Evolutionary conservation across 805 yeast species (phyloP), one percentile per base, ranked within the genome.

Genomic region (Sugiyamaella lignohabitans): DNA sequence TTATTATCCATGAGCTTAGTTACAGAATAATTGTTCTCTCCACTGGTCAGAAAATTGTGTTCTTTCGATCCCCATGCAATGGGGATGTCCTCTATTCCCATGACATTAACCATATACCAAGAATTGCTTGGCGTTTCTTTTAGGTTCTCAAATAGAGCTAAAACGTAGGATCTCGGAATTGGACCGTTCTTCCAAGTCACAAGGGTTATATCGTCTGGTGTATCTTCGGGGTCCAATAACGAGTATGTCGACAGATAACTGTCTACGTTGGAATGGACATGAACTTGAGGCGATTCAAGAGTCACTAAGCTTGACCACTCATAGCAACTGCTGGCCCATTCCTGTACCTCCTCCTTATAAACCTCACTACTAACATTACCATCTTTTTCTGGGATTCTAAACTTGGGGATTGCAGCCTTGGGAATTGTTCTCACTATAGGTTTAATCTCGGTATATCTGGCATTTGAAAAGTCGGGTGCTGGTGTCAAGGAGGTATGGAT

Each of bases 261-360:
- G 38, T 58, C 58, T 10, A 49, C 48, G 11, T 30, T 16, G 10
- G 35, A 43, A n/a, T 40, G 35, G 3, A 42, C 30, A 8, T 38
- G 35, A 11, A 58, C 17, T 16, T 50, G 43, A 14, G 40, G 40
- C 4, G 61, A 51, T 8, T 40, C 52, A 8, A 58, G 32, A 4
- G 46, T 16, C 16, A 45, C 56, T 51, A 58, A 16, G 1, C 48
- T 48, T 2, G 47, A 34, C 61, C 61, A 58, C 38, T 58, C 61
- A 27, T 41, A 46, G 14, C 42, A 17, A 2, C 41, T 39, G 17
- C 18, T n/a, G 4, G 51, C 48, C 53, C 55, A 55, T 38, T 54
- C 57, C 10, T 54, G 52, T 14, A 43, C 38, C 16, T 16, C 52
- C 11, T 51, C 49, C 32, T 14, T 27, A 27, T 27, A 27, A 27